Conservation (phyloP, 768 basidiomycete genomes). For the Phaeotremella skinneri region DNA sequence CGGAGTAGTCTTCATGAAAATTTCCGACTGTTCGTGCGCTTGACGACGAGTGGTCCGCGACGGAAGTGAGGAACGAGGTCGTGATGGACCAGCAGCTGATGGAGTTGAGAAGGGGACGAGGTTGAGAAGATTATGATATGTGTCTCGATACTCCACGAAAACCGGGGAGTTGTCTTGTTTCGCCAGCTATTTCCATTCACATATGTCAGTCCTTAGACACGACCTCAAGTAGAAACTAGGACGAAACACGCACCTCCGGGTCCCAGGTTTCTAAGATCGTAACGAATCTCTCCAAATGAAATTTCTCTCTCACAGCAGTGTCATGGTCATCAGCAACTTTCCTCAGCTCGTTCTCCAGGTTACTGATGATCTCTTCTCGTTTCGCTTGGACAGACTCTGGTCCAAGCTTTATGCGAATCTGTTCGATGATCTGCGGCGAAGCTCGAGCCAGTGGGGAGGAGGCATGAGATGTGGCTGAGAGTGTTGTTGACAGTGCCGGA, state of each 20-base stretch:
- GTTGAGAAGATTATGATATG: constrained; percentile 61
- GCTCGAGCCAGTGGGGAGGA: constrained; percentile 11
- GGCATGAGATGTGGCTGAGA: neutral
- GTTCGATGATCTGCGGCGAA: constrained; percentile 24
- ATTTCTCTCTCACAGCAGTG: constrained; percentile 68
- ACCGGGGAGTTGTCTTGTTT: constrained; percentile 70
- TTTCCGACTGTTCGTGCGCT: constrained; percentile 37
- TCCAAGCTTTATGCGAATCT: constrained; percentile 22
- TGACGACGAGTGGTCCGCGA: constrained; percentile 40
- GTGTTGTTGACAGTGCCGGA: constrained; percentile 3
- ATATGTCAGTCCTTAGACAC: constrained; percentile 10
- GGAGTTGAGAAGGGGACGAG: constrained; percentile 53
- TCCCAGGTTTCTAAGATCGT: constrained; percentile 69
- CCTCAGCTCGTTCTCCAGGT: constrained; percentile 64
- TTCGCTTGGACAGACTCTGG: constrained; percentile 23
- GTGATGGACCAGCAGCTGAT: constrained; percentile 9
- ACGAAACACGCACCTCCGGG: constrained; percentile 60
- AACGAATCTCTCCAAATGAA: constrained; percentile 80
- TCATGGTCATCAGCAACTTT: constrained; percentile 53
- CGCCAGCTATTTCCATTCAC: constrained; percentile 57
- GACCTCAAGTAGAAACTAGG: neutral
- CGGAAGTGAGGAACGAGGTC: constrained; percentile 20
- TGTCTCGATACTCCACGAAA: constrained; percentile 69
- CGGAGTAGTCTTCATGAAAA: constrained; percentile 12
- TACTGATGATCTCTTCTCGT: constrained; percentile 56